Conservation (phyloP, 768 basidiomycete species). For the Hortiboletus flavorubellus region DNA sequence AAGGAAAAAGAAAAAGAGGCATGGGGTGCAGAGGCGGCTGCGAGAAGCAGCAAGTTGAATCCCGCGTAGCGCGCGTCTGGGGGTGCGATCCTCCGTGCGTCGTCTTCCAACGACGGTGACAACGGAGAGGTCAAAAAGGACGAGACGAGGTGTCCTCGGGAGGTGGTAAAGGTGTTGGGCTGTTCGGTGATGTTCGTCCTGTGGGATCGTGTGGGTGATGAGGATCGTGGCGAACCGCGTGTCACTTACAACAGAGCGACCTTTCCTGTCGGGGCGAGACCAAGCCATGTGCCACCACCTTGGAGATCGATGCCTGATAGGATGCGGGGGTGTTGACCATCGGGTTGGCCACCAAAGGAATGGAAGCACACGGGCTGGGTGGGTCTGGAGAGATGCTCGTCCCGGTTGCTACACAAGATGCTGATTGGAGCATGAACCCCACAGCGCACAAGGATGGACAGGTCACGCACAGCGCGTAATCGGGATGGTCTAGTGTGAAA, state of each 20-base stretch:
- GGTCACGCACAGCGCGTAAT: constrained; percentile 66
- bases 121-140: constrained; percentile 61
- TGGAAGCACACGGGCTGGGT: constrained; percentile 67
- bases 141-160: constrained; percentile 67
- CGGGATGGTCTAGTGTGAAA: constrained; percentile 72
- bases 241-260: constrained; percentile 66
- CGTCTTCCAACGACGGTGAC: constrained; percentile 45
- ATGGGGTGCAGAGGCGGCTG: constrained; percentile 29
- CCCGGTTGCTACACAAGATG: constrained; percentile 73
- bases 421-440: constrained; percentile 34
- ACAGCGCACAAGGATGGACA: background rate
- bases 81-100: constrained; percentile 45
- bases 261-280: constrained; percentile 60
- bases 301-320: constrained; percentile 72
- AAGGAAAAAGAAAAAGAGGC: constrained; percentile 35
- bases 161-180: constrained; percentile 43
- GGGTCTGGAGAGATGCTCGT: constrained; percentile 68
- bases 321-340: constrained; percentile 33
- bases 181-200: constrained; percentile 87
- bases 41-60: constrained; percentile 75
- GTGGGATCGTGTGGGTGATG: constrained; percentile 12
- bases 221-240: background rate
- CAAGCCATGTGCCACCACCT: constrained; percentile 84
- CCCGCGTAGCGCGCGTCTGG: constrained; percentile 62
- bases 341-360: constrained; percentile 44